A percentile compares a stretch with the other conserved stretches of the same genome.
phyloP scores from a whole-genome alignment of 257 asterid species.

The Solanum appendiculatum region DNA sequence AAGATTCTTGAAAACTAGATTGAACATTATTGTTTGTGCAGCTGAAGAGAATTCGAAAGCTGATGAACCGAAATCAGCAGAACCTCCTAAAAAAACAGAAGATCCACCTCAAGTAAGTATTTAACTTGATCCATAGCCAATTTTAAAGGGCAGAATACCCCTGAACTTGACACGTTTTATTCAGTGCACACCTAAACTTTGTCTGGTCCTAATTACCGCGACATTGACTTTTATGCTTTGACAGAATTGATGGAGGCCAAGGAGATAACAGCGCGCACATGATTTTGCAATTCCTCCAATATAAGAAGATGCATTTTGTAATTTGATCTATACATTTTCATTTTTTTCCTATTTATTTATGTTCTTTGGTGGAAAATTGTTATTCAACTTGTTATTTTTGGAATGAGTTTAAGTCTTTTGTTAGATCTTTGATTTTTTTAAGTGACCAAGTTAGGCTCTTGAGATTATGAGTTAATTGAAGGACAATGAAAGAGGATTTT shows the following conservation, averaged over 20 bases:
- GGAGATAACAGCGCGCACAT: background rate
- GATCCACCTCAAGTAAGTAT: conserved; percentile 29
- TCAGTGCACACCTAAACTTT: background rate
- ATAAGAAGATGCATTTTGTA: background rate
- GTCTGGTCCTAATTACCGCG: background rate
- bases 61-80: conserved; percentile 39
- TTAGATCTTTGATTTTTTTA: background rate
- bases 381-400: background rate
- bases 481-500: background rate
- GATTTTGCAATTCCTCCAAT: background rate
- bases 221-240: background rate
- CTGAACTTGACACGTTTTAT: background rate
- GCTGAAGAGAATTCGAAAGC: conserved; percentile 59
- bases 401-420: background rate
- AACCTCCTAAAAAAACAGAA: conserved; percentile 1
- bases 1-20: no score
- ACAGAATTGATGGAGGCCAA: background rate
- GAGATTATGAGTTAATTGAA: background rate
- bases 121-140: background rate
- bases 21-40: background rate
- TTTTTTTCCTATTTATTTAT: background rate
- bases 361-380: background rate
- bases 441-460: background rate
- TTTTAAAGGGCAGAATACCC: background rate
- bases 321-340: background rate